Evolutionary conservation across 2,329 filamentous ascomycete species (phyloP), one percentile per base, ranked within the genome.

Genomic region (Clonostachys chloroleuca): DNA sequence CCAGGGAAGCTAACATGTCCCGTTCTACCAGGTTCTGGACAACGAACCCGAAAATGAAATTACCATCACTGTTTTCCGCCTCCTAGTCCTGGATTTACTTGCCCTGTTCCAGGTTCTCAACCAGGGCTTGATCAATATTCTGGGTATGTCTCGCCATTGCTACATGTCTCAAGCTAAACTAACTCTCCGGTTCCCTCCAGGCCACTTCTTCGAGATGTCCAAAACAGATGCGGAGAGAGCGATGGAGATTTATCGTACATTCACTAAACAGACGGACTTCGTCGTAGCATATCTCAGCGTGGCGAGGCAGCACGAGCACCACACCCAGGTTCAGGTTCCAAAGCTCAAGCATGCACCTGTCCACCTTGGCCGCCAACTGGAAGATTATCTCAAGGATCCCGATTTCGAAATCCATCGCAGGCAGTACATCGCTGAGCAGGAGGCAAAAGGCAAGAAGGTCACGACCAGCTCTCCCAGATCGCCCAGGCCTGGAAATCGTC

Each of bases 191-290:
- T 30, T 30, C 9, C 24, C 24, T 20, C 34, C 52, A 95, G 91
- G 94, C 57, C 89, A 95, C 67, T 99, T 97, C 67, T 99, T 99
- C 59, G 94, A 99, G 70, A 92, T 99, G 87, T 96, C 94, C 44
- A 89, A 89, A 60, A 79, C 89, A 24, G 94, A 99, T 67, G 95
- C 94, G 49, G 90, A 96, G 65, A 82, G 92, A 52, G 91, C 94
- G 48, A 83, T 99, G 69, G 80, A 84, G 51, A 92, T 99, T 51
- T 99, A 99, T 69, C 89, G 92, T 62, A 87, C 79, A 14, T 99
- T 99, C 60, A 90, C 90, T 14, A 87, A 83, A 58, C 92, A 96
- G 65, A 99, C 94, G 7, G 92, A 97, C 57, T 83, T 86, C 54
- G 92, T 97, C 1, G 92, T 99, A 14, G 84, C 90, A 58, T 99